These are phyloP conservation scores for Tagetes erecta DNA, from an alignment of 129 eudicot genomes.

Conservation along the genomic window DNA sequence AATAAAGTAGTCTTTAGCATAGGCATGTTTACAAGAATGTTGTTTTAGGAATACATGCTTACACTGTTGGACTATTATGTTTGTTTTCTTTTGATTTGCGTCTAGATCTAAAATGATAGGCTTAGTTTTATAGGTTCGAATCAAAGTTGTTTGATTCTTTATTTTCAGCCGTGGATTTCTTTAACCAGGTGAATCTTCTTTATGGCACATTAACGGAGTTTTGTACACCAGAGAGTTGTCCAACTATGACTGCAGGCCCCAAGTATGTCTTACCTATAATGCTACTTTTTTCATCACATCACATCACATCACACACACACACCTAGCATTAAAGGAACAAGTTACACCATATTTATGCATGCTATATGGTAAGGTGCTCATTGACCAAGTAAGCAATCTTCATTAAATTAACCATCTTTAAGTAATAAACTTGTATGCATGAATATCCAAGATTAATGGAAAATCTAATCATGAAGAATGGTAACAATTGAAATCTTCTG, in stretches of 20 bases:
- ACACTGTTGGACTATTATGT: too few species aligned
- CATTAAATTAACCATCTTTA: neutral
- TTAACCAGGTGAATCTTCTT: slow-evolving; percentile 96
- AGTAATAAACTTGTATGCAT: neutral
- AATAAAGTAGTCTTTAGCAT: neutral
- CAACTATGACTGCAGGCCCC: slow-evolving; percentile 95
- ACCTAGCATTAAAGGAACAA: neutral
- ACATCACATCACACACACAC: neutral
- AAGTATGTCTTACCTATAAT: slow-evolving; percentile 52
- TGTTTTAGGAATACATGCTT: too few species aligned
- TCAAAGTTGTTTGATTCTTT: slow-evolving; percentile 22
- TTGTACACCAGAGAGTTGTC: slow-evolving; percentile 85
- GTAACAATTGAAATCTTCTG: neutral
- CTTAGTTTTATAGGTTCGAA: too few species aligned
- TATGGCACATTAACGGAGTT: slow-evolving; percentile 87
- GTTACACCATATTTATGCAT: neutral
- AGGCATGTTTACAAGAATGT: neutral
- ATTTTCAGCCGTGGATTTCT: slow-evolving; percentile 92
- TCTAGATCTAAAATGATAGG: too few species aligned
- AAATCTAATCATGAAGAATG: neutral
- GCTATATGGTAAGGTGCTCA: neutral
- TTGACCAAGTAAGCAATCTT: neutral
- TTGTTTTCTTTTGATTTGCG: too few species aligned
- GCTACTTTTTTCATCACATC: neutral
- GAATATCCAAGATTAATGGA: neutral